phyloP scores from a whole-genome alignment of 352 stramenopile species.

The Globisporangium cystogenes region DNA sequence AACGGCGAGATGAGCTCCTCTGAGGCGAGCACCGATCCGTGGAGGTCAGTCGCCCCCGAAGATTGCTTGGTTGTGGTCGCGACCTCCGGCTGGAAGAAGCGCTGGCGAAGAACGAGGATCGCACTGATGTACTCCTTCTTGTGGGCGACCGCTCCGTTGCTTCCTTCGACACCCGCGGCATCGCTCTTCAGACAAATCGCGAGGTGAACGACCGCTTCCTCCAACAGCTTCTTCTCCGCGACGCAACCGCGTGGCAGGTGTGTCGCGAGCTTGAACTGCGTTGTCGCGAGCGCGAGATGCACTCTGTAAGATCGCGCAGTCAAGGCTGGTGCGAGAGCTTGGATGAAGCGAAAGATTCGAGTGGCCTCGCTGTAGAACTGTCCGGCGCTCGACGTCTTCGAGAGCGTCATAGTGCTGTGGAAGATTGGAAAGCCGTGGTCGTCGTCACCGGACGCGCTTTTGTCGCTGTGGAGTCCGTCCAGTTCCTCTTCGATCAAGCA shows the following conservation, averaged over 20 bases:
- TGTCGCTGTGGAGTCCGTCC: conserved; percentile 1
- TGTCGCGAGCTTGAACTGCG: conserved; percentile 56
- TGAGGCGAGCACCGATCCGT: conserved; percentile 2
- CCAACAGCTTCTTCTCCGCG: conserved; percentile 42
- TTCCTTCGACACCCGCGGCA: background rate
- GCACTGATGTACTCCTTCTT: conserved; percentile 41
- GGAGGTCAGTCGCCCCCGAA: background rate
- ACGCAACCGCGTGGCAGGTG: conserved; percentile 44
- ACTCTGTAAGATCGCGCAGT: conserved; percentile 15
- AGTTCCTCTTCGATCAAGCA: conserved; percentile 40
- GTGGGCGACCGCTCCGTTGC: background rate
- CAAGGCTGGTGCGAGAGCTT: conserved; percentile 4
- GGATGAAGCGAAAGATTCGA: conserved; percentile 40
- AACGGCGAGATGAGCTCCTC: conserved; percentile 45
- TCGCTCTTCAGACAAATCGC: conserved; percentile 7
- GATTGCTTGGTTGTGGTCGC: background rate
- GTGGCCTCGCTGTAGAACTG: conserved; percentile 60
- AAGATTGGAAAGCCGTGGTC: background rate
- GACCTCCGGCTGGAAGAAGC: conserved; percentile 52
- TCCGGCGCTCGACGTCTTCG: conserved; percentile 29
- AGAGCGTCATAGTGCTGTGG: conserved; percentile 16
- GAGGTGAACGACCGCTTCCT: conserved; percentile 34
- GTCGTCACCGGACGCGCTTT: background rate
- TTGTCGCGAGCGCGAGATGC: conserved; percentile 27
- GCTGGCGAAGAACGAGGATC: conserved; percentile 32